phyloP scores from a whole-genome alignment of 2,329 filamentous ascomycete genomes.

The Drechslera avenae region DNA sequence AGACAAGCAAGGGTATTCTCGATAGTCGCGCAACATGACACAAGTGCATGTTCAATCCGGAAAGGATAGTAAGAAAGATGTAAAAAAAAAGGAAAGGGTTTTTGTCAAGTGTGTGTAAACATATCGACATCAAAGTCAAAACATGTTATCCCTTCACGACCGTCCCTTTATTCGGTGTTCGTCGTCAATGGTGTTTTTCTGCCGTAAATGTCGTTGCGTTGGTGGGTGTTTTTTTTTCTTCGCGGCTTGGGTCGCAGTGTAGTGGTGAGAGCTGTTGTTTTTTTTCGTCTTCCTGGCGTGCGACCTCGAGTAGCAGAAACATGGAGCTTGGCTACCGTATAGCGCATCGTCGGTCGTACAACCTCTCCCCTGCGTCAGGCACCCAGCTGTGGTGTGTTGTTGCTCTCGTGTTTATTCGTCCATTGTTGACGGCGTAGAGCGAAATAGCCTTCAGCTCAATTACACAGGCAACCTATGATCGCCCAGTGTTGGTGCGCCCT shows the following conservation, averaged over 20 bases:
- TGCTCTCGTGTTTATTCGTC: not conserved
- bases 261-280: not conserved
- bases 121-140: not conserved
- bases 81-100: too few relatives aligned
- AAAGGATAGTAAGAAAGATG: too few relatives aligned
- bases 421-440: not conserved
- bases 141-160: not conserved
- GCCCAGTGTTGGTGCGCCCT: constrained; percentile 32
- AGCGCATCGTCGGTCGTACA: not conserved
- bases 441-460: not conserved
- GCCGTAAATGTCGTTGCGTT: constrained; percentile 15
- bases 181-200: constrained; percentile 8
- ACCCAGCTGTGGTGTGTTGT: not conserved
- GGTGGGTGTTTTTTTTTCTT: not conserved
- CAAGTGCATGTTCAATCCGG: too few relatives aligned
- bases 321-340: not conserved
- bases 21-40: too few relatives aligned
- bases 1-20: too few relatives aligned
- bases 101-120: too few relatives aligned
- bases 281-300: not conserved
- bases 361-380: not conserved
- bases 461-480: constrained; percentile 18
- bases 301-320: not conserved
- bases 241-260: not conserved
- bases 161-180: not conserved